A percentile compares a stretch with the other conserved stretches of the same genome.
phyloP scores from a whole-genome alignment of 768 basidiomycete genomes.

The Boletus insuetus region DNA sequence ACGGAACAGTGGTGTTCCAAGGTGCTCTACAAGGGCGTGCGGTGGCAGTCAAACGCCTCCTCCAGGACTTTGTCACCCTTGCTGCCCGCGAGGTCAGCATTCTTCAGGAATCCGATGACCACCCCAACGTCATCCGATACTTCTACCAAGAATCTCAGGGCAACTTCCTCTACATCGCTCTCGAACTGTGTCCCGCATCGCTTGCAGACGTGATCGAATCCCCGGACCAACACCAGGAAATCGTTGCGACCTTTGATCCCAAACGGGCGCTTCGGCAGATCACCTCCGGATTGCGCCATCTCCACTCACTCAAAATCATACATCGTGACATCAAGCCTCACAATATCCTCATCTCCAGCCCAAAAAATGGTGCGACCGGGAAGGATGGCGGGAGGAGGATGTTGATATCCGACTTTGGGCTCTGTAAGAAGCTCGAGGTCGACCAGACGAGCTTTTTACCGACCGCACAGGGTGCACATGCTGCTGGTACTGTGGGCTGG shows the following conservation, averaged over 20 bases:
- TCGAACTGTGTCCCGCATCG: constrained; percentile 90
- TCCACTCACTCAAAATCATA: constrained; percentile 93
- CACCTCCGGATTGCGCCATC: constrained; percentile 80
- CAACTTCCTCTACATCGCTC: constrained; percentile 96
- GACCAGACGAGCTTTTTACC: constrained; percentile 97
- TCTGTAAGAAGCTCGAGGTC: constrained; percentile 91
- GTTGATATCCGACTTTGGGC: constrained; percentile 95
- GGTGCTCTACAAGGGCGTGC: constrained; percentile 96
- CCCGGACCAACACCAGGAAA: constrained; percentile 75
- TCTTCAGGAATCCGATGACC: constrained; percentile 95
- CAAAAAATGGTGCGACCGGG: constrained; percentile 49
- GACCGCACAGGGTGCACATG: constrained; percentile 84
- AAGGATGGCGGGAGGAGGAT: constrained; percentile 59
- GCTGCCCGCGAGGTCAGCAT: constrained; percentile 92
- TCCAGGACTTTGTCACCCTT: constrained; percentile 93
- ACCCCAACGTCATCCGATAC: constrained; percentile 97
- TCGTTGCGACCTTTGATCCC: constrained; percentile 75
- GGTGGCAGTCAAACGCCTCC: constrained; percentile 96
- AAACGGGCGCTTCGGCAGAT: constrained; percentile 88
- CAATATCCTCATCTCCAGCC: constrained; percentile 86
- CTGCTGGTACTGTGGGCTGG: constrained; percentile 95
- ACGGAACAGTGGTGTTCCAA: constrained; percentile 93
- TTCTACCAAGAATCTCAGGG: constrained; percentile 94
- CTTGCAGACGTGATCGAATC: constrained; percentile 84
- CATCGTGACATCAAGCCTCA: constrained; percentile 99